Evolutionary conservation across 257 asterid genomes (phyloP).

Genomic region (Solanum sejunctum): DNA sequence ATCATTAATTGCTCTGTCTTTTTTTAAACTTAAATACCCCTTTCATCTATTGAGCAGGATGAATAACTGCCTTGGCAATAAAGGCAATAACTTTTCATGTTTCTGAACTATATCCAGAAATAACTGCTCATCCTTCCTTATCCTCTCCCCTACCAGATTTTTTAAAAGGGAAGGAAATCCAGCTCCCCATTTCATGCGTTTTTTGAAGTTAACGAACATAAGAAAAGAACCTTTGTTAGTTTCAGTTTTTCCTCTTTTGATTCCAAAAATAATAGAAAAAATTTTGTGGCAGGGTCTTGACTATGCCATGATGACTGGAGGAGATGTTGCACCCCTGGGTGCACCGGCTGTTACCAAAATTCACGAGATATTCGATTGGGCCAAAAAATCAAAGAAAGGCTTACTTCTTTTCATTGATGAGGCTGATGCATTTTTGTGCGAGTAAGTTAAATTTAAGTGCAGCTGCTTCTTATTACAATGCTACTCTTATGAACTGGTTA

Average conservation of each 20-base stretch:
- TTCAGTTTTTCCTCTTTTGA: background rate
- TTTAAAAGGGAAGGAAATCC: background rate
- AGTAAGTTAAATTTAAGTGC: conserved; percentile 42
- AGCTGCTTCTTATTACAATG: background rate
- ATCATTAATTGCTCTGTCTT: background rate
- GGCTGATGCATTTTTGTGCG: conserved; percentile 98
- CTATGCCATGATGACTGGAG: conserved; percentile 99
- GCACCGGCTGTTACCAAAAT: conserved; percentile 94
- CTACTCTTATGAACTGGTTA: background rate
- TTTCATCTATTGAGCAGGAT: background rate
- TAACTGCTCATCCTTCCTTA: too few species aligned
- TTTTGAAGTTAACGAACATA: background rate
- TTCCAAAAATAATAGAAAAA: background rate
- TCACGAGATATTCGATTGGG: conserved; percentile 96
- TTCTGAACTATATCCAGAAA: background rate
- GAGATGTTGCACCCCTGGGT: conserved; percentile 97
- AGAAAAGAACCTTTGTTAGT: background rate
- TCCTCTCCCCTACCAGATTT: background rate
- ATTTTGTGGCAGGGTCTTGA: conserved; percentile 58
- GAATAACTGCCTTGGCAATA: background rate
- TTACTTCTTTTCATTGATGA: conserved; percentile 88
- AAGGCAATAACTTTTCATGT: background rate
- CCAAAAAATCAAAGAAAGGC: conserved; percentile 87
- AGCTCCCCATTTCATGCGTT: background rate
- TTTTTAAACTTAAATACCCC: background rate